phyloP scores from a whole-genome alignment of 2,329 filamentous ascomycete genomes.

The Paecilomyces dactylethromorphus region DNA sequence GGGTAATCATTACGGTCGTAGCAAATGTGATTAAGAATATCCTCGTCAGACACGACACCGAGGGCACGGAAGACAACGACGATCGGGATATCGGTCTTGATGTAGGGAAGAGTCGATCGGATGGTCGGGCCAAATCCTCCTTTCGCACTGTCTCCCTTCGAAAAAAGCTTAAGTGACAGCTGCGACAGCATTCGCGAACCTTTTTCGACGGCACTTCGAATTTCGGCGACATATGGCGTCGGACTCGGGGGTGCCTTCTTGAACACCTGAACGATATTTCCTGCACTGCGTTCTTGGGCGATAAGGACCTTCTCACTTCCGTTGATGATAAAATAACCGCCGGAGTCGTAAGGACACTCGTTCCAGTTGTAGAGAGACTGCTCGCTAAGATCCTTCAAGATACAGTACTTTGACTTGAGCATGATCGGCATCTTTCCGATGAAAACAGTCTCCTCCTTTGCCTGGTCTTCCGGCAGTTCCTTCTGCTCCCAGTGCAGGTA shows the following conservation, averaged over 20 bases:
- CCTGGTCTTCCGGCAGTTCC: slow-evolving; percentile 40
- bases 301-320: slow-evolving; percentile 98
- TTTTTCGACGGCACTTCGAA: slow-evolving; percentile 92
- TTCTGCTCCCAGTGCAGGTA: slow-evolving; percentile 45
- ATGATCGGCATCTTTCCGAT: slow-evolving; percentile 96
- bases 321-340: slow-evolving; percentile 99
- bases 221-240: slow-evolving; percentile 90
- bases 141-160: slow-evolving; percentile 73
- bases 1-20: slow-evolving; percentile 92
- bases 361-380: slow-evolving; percentile 85
- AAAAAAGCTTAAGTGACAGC: slow-evolving; percentile 81
- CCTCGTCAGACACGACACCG: slow-evolving; percentile 93
- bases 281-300: slow-evolving; percentile 92
- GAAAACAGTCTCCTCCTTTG: slow-evolving; percentile 69
- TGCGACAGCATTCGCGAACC: slow-evolving; percentile 92
- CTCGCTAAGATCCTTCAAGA: slow-evolving; percentile 75
- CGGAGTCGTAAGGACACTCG: slow-evolving; percentile 96
- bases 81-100: slow-evolving; percentile 88
- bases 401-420: slow-evolving; percentile 95
- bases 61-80: slow-evolving; percentile 93
- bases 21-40: slow-evolving; percentile 96
- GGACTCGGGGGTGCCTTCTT: slow-evolving; percentile 92
- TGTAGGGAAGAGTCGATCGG: slow-evolving; percentile 83
- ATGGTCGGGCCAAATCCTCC: slow-evolving; percentile 82
- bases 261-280: slow-evolving; percentile 98